Conservation (phyloP, 129 eudicot species). For the Saussurea involucrata region DNA sequence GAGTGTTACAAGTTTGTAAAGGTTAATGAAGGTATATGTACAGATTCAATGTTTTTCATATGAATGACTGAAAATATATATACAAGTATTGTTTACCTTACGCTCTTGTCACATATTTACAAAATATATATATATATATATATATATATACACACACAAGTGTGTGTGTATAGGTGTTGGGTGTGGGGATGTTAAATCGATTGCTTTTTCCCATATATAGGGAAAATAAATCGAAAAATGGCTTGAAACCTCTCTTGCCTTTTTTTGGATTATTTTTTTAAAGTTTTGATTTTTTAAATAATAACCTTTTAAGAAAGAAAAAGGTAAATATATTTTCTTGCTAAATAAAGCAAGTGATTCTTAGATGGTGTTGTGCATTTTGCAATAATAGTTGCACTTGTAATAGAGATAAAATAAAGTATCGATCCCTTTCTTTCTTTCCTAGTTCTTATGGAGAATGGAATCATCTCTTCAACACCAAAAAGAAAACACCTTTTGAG, state of each 20-base stretch:
- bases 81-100: no score
- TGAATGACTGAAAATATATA: no score
- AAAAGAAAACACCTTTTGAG: conserved; percentile 16
- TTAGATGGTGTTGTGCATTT: not conserved
- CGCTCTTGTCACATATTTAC: no score
- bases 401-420: not conserved
- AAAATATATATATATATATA: no score
- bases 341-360: conserved; percentile 9
- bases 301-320: not conserved
- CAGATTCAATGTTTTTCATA: not conserved
- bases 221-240: not conserved
- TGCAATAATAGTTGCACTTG: conserved; percentile 1
- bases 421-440: conserved; percentile 20
- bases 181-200: no score
- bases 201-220: not conserved
- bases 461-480: conserved; percentile 11
- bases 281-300: not conserved
- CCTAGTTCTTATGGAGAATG: conserved; percentile 6
- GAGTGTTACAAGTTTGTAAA: not conserved
- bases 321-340: not conserved
- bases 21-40: not conserved
- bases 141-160: no score
- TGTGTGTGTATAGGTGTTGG: no score
- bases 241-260: not conserved
- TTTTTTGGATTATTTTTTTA: not conserved